Conservation (phyloP, 2,329 filamentous ascomycete genomes). For the Ophiosphaerella korrae region DNA sequence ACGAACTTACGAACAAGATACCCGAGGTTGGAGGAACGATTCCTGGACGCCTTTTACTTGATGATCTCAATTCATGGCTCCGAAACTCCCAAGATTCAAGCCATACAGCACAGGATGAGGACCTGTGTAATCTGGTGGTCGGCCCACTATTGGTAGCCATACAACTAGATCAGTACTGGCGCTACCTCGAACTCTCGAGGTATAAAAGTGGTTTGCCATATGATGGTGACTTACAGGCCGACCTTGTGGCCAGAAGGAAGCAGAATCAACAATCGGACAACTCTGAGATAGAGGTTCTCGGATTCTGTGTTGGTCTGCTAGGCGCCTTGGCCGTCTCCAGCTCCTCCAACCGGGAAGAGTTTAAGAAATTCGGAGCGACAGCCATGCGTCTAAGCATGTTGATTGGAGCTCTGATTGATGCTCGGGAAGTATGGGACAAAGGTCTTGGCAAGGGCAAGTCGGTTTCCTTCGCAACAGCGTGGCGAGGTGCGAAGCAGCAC, state of each 20-base stretch:
- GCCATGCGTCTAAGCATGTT: background rate
- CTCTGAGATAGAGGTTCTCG: background rate
- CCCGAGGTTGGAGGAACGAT: background rate
- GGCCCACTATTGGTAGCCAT: background rate
- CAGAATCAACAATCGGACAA: background rate
- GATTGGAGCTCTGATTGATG: background rate
- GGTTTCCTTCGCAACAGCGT: background rate
- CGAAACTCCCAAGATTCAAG: background rate
- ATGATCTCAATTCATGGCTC: background rate
- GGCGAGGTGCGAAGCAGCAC: background rate
- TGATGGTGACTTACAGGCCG: background rate
- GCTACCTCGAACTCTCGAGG: background rate
- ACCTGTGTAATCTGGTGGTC: background rate
- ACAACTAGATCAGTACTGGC: background rate
- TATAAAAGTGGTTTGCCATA: background rate
- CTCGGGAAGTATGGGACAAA: background rate
- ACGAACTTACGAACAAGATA: background rate
- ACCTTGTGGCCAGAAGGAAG: background rate
- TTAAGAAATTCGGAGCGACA: background rate
- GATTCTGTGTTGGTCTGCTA: background rate
- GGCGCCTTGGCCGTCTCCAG: background rate
- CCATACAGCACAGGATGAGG: background rate
- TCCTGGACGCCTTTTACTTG: background rate
- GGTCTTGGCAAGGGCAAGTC: background rate
- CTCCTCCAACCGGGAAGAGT: background rate